A percentile compares a stretch with the other conserved stretches of the same genome.
These are phyloP conservation scores for Saccharomycopsis hybrid DNA, from an alignment of 1,139 yeast genomes.

Conservation along the genomic window DNA sequence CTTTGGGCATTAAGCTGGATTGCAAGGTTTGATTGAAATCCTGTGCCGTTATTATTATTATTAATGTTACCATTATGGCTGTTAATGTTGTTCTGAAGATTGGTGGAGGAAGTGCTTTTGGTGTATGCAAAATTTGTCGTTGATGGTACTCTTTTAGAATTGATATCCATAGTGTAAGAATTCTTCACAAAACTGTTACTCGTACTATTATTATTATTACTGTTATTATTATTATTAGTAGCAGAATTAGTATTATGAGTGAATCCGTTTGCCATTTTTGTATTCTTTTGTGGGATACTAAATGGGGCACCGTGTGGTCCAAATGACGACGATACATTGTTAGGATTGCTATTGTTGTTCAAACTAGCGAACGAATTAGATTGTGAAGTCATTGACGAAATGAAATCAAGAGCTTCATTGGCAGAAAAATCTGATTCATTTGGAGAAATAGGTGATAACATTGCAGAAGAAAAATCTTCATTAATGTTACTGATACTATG, in stretches of 20 bases:
- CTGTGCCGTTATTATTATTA: background rate
- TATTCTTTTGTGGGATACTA: background rate
- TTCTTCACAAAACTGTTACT: background rate
- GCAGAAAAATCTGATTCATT: conserved; percentile 6
- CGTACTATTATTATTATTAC: conserved; percentile 1
- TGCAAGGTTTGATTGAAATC: background rate
- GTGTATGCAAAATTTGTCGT: background rate
- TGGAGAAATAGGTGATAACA: conserved; percentile 15
- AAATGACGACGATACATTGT: background rate
- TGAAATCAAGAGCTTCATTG: background rate
- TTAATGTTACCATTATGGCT: background rate
- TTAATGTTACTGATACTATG: conserved; percentile 3
- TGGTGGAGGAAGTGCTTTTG: conserved; percentile 3
- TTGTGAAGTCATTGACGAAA: background rate
- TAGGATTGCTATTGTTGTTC: background rate
- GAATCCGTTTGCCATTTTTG: background rate
- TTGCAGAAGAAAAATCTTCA: background rate
- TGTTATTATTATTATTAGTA: background rate
- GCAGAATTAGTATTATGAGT: background rate
- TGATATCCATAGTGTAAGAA: conserved; percentile 1
- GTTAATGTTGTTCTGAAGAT: background rate
- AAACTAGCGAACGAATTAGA: conserved; percentile 2
- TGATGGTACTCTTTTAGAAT: conserved; percentile 9
- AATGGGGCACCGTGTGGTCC: background rate
- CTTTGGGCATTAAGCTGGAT: background rate